phyloP scores from a whole-genome alignment of 2,329 filamentous ascomycete genomes.

The Cladophialophora psammophila region DNA sequence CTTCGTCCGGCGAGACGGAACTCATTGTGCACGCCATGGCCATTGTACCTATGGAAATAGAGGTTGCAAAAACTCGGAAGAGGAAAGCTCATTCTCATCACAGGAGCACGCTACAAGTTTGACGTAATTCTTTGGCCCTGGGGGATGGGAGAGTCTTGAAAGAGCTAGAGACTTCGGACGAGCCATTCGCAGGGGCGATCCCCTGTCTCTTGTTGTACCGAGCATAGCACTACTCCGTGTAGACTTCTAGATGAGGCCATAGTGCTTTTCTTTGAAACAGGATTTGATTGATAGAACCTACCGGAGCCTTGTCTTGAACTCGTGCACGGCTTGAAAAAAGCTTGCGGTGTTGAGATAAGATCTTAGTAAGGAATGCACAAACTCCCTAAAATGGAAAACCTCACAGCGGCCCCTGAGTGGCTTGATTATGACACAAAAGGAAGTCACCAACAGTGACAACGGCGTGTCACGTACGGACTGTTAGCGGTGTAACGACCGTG shows the following conservation, averaged over 20 bases:
- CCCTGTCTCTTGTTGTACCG: not conserved
- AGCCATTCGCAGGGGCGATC: not conserved
- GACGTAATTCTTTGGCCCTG: not conserved
- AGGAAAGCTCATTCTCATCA: not conserved
- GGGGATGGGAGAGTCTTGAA: not conserved
- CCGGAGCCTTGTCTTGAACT: not conserved
- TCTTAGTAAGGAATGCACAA: slow-evolving; percentile 13
- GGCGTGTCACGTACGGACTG: not conserved
- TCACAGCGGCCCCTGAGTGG: slow-evolving; percentile 3
- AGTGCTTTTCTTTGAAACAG: not conserved
- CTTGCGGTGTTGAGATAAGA: slow-evolving; percentile 6
- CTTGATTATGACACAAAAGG: not conserved
- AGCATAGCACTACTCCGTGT: not conserved
- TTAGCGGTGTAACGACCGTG: not conserved
- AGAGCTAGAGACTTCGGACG: no score
- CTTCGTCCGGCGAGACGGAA: slow-evolving; percentile 12
- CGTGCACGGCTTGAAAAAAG: not conserved
- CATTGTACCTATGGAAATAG: not conserved
- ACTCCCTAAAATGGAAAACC: slow-evolving; percentile 14
- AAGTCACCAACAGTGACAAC: not conserved
- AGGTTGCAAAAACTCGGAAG: not conserved
- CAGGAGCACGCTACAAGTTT: not conserved
- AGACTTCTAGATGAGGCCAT: slow-evolving; percentile 17
- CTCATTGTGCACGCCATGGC: not conserved
- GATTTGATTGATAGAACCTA: not conserved